Base-by-base conservation (phyloP, 306 rosid genomes). In the Vigna unguiculata region DNA sequence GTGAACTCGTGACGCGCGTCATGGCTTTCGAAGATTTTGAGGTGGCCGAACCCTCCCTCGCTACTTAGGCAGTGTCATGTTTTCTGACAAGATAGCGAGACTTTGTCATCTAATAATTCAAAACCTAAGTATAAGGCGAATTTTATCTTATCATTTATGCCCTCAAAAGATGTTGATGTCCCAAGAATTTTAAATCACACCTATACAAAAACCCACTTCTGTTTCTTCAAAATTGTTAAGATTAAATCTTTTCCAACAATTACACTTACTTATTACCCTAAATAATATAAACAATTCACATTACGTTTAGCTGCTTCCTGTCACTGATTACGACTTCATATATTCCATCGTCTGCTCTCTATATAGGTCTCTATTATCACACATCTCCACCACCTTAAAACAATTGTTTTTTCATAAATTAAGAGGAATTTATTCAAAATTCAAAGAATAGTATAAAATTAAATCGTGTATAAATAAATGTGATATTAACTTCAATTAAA, bases 51-150 rank as follows among this genome's bases (percentile, higher is more conserved):
- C 6, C 9, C 16, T 24, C 15, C 54, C 21, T 47, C 30, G 60
- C 60, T 28, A 48, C 45, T 48, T 16, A 22, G 10, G 71, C 25
- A 65, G 19, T 40, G 48, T 41, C 28, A 3, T 62, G 15, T 65
- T 65, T 36, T 24, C 38, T 52, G 52, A 71, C 52, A 71, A 53
- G 76, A 71, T 54, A 54, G 52, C 9, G 36, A 53, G 48, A 19
- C 14, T 13, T 28, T 54, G 7, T 25, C 53, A 54, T 38, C 17
- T 48, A 21, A 51, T 51, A n/a, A 51, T 49, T 49, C 30, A 48
- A 47, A 48, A 38, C 46, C 1, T 10, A 8, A 40, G 15, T 6
- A n/a, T n/a, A 38, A 19, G 71, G 32, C 3, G 5, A 64, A 19
- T 19, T 40, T 19, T 20, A 64, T 40, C 17, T 19, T 20, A 12